Conservation (phyloP, 805 yeast genomes). For the Pachysolen tannophilus region DNA sequence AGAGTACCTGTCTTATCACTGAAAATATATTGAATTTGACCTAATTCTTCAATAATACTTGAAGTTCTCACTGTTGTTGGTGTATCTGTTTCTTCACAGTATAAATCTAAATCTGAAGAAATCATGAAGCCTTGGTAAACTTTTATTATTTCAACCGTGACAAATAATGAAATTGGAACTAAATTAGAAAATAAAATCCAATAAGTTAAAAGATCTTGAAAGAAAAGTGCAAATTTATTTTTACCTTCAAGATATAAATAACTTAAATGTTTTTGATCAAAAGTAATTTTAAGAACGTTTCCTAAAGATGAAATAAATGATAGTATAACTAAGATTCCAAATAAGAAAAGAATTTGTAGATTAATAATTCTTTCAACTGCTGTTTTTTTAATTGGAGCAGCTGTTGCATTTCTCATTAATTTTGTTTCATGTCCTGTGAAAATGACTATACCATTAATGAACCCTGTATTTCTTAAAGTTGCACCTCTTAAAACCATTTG, state of each 20-base stretch:
- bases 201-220: conserved; percentile 81
- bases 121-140: conserved; percentile 93
- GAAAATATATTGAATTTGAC: conserved; percentile 93
- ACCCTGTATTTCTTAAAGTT: conserved; percentile 84
- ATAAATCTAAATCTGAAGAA: conserved; percentile 90
- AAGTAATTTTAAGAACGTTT: conserved; percentile 64
- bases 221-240: conserved; percentile 63
- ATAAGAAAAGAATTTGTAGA: conserved; percentile 82
- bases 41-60: conserved; percentile 91
- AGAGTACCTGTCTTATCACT: conserved; percentile 97
- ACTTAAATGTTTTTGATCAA: conserved; percentile 41
- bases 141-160: conserved; percentile 92
- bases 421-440: conserved; percentile 99
- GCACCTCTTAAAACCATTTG: conserved; percentile 94
- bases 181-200: conserved; percentile 95
- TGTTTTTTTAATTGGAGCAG: conserved; percentile 95
- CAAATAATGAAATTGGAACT: conserved; percentile 96
- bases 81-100: conserved; percentile 78
- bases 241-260: conserved; percentile 67
- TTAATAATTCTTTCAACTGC: conserved; percentile 95
- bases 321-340: conserved; percentile 67
- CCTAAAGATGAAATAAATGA: conserved; percentile 82
- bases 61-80: conserved; percentile 96
- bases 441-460: conserved; percentile 90
- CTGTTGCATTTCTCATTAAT: conserved; percentile 96